Evolutionary conservation across 2,329 filamentous ascomycete genomes (phyloP), one percentile per base, ranked within the genome.

Genomic region (Rugonectria rugulosa): DNA sequence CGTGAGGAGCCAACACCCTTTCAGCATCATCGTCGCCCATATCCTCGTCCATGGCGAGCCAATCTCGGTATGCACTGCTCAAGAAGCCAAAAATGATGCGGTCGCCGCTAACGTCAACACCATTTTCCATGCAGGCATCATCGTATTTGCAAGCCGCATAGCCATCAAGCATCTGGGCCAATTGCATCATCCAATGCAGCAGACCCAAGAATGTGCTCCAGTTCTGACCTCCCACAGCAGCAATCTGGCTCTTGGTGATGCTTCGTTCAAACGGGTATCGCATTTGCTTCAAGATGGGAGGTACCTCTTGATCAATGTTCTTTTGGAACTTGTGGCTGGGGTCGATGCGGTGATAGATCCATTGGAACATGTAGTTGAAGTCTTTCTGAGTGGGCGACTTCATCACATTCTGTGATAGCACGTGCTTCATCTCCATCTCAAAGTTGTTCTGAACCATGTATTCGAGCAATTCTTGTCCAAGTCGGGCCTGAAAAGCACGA

Each of bases 141-240:
- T 97, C 92, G 72, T 97, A 99, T 41, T 87, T 86, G 55, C 92
- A 89, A 50, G 79, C 74, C 2, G 85, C 80, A 70, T 93, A 98
- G 19, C 90, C 85, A 59, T 98, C 93, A 69, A 98, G 85, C 88
- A 98, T 96, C 65, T 94, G 88, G 5, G 92, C 91, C 46, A 99
- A 80, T 74, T 98, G 93, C 94, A 99, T 97, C 87, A 99, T 94
- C 95, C 95, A 99, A 76, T 99, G 93, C 45, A 99, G 81, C 72
- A 99, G 79, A 0, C 93, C 95, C 11, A 99, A 79, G 68, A 99
- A 98, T 0, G 92, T 95, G 59, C 90, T 90, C 95, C 95, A 99
- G 71, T 98, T 98, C 74, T 97, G 92, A 3, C 93, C 94, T 62
- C 95, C 95, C 0, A 98, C 95, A 2, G 96, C 95, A 0, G 92